Evolutionary conservation across 352 stramenopile species (phyloP), one percentile per base, ranked within the genome.

Genomic region (Phytophthora hybrid): DNA sequence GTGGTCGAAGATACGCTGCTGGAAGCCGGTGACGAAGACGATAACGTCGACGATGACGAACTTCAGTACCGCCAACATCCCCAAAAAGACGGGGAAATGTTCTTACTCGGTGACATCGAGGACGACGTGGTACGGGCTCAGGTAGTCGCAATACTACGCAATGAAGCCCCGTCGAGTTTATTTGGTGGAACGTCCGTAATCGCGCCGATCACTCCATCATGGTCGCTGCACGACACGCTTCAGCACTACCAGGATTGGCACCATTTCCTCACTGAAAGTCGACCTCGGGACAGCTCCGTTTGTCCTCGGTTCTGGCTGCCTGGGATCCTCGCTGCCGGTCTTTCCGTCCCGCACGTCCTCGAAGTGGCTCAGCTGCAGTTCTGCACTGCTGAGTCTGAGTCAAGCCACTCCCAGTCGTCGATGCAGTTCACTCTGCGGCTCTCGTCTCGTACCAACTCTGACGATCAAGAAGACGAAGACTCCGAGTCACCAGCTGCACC

Each of bases 221-320:
- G 73, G 73, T 72, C 64, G 5, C 41, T 80, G 18, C 69, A 80
- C 39, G 69, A 80, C 14, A 19, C 74, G 11, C 16, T 80, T 3
- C 74, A 76, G 23, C 74, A 78, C 57, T 78, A 69, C 29, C 61
- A 62, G 18, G 69, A 77, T 34, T 78, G 64, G 74, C 26, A 68
- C 53, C 6, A 51, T 3, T 76, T 63, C 21, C 18, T 74, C 37
- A 57, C 16, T 8, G n/a, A 49, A 4, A 21, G 23, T 23, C 23
- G 5, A 58, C 11, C 10, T 21, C 4, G 5, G 8, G 10, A 26
- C 18, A 34, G 10, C 56, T 26, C 13, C 49, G 59, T 32, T 21
- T 39, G 47, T 13, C 23, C 13, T 63, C 41, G 44, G 10, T 71
- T 61, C 63, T 78, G 65, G 64, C 37, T 80, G 5, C 70, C 74